Conservation (phyloP, 2,329 filamentous ascomycete species). For the Colletotrichum liriopes region DNA sequence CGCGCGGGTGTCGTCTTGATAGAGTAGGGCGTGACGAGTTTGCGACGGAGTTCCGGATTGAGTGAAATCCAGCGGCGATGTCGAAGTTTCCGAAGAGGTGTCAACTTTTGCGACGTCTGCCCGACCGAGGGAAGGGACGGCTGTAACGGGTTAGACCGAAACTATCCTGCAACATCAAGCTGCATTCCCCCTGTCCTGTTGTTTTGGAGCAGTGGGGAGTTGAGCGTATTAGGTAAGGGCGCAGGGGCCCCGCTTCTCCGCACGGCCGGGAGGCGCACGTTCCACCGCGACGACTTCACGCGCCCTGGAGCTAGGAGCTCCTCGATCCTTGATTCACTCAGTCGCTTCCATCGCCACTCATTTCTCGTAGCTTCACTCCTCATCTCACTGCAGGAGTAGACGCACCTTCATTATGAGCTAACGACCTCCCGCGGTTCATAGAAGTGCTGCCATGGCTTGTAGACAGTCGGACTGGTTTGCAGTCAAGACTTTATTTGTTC, state of each 20-base stretch:
- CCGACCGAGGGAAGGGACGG: slow-evolving; percentile 23
- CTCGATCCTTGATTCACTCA: not conserved
- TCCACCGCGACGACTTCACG: slow-evolving; percentile 13
- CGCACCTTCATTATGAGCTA: not conserved
- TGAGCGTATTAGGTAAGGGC: slow-evolving; percentile 26
- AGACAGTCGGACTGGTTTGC: not conserved
- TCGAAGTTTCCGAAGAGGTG: slow-evolving; percentile 38
- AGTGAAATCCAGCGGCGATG: slow-evolving; percentile 14
- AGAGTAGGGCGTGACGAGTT: slow-evolving; percentile 1
- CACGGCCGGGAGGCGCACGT: slow-evolving; percentile 7
- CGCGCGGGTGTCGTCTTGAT: not conserved
- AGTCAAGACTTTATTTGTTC: not conserved
- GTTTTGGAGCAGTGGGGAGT: slow-evolving; percentile 23
- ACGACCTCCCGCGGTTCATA: not conserved
- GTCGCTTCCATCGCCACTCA: not conserved
- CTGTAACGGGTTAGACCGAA: slow-evolving; percentile 40
- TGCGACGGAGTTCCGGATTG: slow-evolving; percentile 22
- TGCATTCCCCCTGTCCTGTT: slow-evolving; percentile 21
- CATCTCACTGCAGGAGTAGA: not conserved
- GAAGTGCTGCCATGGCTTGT: not conserved
- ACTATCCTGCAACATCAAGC: slow-evolving; percentile 37
- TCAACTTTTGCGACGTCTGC: slow-evolving; percentile 39
- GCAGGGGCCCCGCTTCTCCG: slow-evolving; percentile 12
- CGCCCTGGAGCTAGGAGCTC: not conserved
- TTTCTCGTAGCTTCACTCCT: not conserved